Evolutionary conservation across 2,329 filamentous ascomycete genomes (phyloP).

Genomic region (Lasiodiplodia sp.): DNA sequence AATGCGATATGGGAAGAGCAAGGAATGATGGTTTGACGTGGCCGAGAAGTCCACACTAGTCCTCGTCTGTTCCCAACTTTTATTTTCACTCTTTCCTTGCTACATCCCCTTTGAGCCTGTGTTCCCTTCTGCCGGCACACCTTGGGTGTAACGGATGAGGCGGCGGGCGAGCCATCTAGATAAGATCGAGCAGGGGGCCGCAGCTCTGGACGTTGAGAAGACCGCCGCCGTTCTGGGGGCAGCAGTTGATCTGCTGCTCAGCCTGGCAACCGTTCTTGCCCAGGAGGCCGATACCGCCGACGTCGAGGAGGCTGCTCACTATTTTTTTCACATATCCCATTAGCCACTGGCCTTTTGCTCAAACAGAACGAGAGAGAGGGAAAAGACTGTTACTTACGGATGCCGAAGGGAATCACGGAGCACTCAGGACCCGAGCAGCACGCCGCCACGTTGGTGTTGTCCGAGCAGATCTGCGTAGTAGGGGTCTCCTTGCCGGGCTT

Average conservation of each 20-base stretch:
- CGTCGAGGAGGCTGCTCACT: neutral
- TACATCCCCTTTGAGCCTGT: too few species aligned
- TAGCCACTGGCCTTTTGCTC: neutral
- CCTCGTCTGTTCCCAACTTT: neutral
- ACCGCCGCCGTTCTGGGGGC: neutral
- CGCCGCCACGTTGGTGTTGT: slow-evolving; percentile 6
- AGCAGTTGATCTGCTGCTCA: slow-evolving; percentile 13
- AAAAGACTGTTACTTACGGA: neutral
- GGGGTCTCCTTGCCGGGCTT: neutral
- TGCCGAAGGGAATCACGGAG: neutral
- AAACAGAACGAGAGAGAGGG: neutral
- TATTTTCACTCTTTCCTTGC: neutral
- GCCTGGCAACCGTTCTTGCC: neutral
- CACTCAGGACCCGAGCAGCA: neutral
- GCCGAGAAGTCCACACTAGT: neutral
- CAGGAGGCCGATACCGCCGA: neutral
- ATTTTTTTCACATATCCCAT: neutral
- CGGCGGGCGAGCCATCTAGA: neutral
- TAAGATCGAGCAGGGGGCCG: neutral
- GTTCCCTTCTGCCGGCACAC: neutral
- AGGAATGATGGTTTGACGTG: neutral
- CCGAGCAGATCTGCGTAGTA: neutral
- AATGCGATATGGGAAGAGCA: neutral
- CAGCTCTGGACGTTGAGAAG: slow-evolving; percentile 1
- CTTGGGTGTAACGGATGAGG: too few species aligned